phyloP scores from a whole-genome alignment of 1,284 basidiomycete genomes.

The Wolfiporia cocos region DNA sequence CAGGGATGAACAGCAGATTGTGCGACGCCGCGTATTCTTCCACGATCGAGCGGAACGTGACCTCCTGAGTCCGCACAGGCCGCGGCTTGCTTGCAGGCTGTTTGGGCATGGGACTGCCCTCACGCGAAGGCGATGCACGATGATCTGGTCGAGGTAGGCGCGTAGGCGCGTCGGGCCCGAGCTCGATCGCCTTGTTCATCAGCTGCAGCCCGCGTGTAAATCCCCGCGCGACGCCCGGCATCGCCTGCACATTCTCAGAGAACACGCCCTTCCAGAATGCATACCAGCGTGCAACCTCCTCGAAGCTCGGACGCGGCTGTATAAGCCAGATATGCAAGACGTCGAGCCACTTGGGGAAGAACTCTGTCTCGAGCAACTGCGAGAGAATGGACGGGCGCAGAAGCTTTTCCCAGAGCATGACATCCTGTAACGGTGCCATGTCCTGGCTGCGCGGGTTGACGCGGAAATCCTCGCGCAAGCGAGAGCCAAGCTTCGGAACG shows the following conservation, averaged over 20 bases:
- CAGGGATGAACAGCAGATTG: slow-evolving; percentile 86
- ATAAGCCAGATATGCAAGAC: slow-evolving; percentile 90
- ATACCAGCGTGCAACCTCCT: slow-evolving; percentile 92
- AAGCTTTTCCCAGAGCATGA: slow-evolving; percentile 73
- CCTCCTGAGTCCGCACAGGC: slow-evolving; percentile 56
- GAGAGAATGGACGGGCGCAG: slow-evolving; percentile 74
- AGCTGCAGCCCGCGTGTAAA: slow-evolving; percentile 84
- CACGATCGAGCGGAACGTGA: slow-evolving; percentile 88
- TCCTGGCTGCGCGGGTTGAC: slow-evolving; percentile 89
- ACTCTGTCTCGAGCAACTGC: slow-evolving; percentile 82
- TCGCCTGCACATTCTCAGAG: slow-evolving; percentile 56
- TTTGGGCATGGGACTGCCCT: slow-evolving; percentile 19
- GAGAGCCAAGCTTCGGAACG: slow-evolving; percentile 81
- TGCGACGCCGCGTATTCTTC: slow-evolving; percentile 81
- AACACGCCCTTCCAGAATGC: slow-evolving; percentile 85
- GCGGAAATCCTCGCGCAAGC: slow-evolving; percentile 76
- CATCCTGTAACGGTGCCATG: slow-evolving; percentile 74
- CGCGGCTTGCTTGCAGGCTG: slow-evolving; percentile 26
- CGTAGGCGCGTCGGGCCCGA: slow-evolving; percentile 69
- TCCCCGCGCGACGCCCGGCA: slow-evolving; percentile 67
- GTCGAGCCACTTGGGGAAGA: slow-evolving; percentile 96
- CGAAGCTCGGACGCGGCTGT: slow-evolving; percentile 76
- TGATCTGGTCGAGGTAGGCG: slow-evolving; percentile 64
- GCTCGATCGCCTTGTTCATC: slow-evolving; percentile 88
- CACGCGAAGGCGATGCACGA: slow-evolving; percentile 24